These are phyloP conservation scores for Peronospora belbahrii DNA, from an alignment of 352 stramenopile species.

Conservation along the genomic window DNA sequence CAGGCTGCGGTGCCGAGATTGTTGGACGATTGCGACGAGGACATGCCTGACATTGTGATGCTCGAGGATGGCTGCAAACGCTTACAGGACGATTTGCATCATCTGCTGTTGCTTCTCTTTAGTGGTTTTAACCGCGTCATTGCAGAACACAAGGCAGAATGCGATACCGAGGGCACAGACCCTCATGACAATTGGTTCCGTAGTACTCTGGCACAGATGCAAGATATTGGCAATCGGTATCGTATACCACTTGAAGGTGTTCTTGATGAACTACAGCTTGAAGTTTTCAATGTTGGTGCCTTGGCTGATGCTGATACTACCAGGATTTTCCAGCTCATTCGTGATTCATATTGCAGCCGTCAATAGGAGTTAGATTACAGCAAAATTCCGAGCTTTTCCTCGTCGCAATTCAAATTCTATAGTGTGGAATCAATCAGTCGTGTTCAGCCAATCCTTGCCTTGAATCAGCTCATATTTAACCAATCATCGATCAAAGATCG, in stretches of 20 bases:
- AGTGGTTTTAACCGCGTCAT: constrained; percentile 67
- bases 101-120: constrained; percentile 52
- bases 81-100: constrained; percentile 39
- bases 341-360: constrained; percentile 68
- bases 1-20: constrained; percentile 18
- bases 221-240: constrained; percentile 52
- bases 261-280: constrained; percentile 39
- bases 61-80: constrained; percentile 35
- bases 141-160: constrained; percentile 68
- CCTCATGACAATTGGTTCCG: constrained; percentile 80
- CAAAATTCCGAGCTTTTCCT: too few relatives aligned
- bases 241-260: constrained; percentile 47
- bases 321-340: constrained; percentile 67
- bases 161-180: constrained; percentile 57
- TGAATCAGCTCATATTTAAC: too few relatives aligned
- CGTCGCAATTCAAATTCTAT: too few relatives aligned
- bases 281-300: constrained; percentile 41
- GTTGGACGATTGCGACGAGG: constrained; percentile 27
- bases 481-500: too few relatives aligned
- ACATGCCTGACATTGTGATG: constrained; percentile 40
- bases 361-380: too few relatives aligned
- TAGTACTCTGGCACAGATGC: constrained; percentile 66
- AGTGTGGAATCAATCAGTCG: too few relatives aligned
- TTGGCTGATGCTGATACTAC: constrained; percentile 58
- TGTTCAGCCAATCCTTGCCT: too few relatives aligned